Percentiles rank a stretch among this genome's conserved stretches.
These are phyloP conservation scores for Candida maris DNA, from an alignment of 805 yeast species.

Conservation along the genomic window DNA sequence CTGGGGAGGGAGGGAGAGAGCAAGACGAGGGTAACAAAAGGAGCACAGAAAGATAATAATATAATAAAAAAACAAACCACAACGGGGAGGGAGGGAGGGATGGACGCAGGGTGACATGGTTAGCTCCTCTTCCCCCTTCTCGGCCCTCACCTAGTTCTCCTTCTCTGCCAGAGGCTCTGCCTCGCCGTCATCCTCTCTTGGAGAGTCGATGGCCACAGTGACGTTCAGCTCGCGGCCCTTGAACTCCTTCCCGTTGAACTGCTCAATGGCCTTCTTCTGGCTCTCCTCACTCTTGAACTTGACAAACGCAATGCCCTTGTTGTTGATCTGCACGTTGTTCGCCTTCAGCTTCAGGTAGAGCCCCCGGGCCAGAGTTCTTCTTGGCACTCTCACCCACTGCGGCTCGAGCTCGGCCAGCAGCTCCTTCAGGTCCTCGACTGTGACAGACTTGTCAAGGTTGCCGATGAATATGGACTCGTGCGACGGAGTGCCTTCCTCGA, in stretches of 20 bases:
- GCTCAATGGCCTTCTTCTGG: constrained; percentile 50
- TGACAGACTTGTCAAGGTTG: constrained; percentile 52
- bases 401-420: constrained; percentile 49
- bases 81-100: background rate
- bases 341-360: constrained; percentile 42
- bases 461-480: constrained; percentile 58
- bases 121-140: too few relatives aligned
- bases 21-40: too few relatives aligned
- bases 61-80: too few relatives aligned
- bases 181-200: constrained; percentile 4
- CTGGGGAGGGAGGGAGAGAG: too few relatives aligned
- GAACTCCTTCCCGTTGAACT: constrained; percentile 61
- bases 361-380: constrained; percentile 42
- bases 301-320: constrained; percentile 65
- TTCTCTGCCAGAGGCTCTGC: background rate
- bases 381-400: constrained; percentile 57
- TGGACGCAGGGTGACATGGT: too few relatives aligned
- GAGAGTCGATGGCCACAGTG: constrained; percentile 68
- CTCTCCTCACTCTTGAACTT: constrained; percentile 44
- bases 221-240: constrained; percentile 65
- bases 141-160: constrained; percentile 2
- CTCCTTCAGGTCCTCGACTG: constrained; percentile 42
- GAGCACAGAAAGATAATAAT: too few relatives aligned
- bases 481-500: constrained; percentile 52
- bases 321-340: constrained; percentile 44